Conservation (phyloP, 805 yeast genomes). For the Monosporozyma yasuniensis region DNA sequence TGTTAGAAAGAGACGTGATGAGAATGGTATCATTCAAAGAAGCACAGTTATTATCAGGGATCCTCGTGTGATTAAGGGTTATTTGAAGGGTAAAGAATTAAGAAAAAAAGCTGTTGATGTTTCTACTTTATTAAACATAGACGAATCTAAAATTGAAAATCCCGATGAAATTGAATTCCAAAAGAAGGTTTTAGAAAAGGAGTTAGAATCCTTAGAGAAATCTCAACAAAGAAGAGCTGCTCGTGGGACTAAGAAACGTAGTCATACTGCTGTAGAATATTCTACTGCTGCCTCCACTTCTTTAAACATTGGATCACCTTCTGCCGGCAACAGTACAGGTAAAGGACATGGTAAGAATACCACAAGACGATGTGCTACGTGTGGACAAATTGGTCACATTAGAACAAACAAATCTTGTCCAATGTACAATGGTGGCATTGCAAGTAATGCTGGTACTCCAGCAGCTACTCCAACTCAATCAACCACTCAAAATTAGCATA, state of each 20-base stretch:
- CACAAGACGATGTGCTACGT: constrained; percentile 81
- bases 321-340: constrained; percentile 18
- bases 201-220: constrained; percentile 72
- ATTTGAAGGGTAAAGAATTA: constrained; percentile 60
- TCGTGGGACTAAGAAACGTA: constrained; percentile 41
- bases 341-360: constrained; percentile 31
- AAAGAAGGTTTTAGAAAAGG: constrained; percentile 69
- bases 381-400: constrained; percentile 94
- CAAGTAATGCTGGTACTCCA: not conserved
- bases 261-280: not conserved
- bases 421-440: constrained; percentile 42
- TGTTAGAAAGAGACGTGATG: constrained; percentile 71
- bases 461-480: not conserved
- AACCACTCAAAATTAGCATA: not conserved
- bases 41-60: constrained; percentile 70
- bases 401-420: constrained; percentile 87
- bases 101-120: constrained; percentile 59
- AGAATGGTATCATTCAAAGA: constrained; percentile 79
- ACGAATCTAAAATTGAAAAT: constrained; percentile 40
- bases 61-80: constrained; percentile 79
- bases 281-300: not conserved
- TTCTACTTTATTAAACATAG: constrained; percentile 27
- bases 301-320: not conserved
- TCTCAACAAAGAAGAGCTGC: constrained; percentile 59
- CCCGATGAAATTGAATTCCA: constrained; percentile 73